phyloP scores from a whole-genome alignment of 176 grass and related monocot genomes.

The Ampelocalamus luodianensis region DNA sequence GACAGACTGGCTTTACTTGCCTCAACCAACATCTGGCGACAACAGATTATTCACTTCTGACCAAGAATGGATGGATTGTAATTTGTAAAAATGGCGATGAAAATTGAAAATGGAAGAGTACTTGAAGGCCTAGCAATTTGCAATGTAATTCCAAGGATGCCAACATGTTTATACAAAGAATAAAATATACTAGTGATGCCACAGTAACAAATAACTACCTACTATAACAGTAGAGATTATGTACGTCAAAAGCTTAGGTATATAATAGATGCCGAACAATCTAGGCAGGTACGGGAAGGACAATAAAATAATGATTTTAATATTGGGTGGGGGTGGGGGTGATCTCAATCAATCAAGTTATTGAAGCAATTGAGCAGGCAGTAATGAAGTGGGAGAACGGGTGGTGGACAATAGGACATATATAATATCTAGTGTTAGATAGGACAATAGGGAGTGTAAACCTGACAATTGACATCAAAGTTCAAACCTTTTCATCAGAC shows the following conservation, averaged over 20 bases:
- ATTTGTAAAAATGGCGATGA: background rate
- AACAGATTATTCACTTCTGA: slow-evolving; percentile 23
- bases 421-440: slow-evolving; percentile 12
- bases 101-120: slow-evolving; percentile 6
- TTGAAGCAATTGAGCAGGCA: slow-evolving; percentile 16
- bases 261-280: background rate
- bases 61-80: background rate
- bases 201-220: background rate
- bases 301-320: slow-evolving; percentile 27
- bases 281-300: background rate
- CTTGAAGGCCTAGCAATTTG: background rate
- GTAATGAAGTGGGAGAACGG: slow-evolving; percentile 6
- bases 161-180: slow-evolving; percentile 8
- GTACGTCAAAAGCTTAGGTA: background rate
- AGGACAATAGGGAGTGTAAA: background rate
- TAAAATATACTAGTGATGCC: background rate
- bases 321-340: no score
- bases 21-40: background rate
- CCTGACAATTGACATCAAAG: background rate
- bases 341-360: background rate
- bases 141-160: background rate
- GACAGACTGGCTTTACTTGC: background rate
- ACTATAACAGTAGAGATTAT: background rate
- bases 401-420: background rate
- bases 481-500: slow-evolving; percentile 17